Conservation (phyloP, 176 grass and related monocot genomes). For the Leersia perrieri region DNA sequence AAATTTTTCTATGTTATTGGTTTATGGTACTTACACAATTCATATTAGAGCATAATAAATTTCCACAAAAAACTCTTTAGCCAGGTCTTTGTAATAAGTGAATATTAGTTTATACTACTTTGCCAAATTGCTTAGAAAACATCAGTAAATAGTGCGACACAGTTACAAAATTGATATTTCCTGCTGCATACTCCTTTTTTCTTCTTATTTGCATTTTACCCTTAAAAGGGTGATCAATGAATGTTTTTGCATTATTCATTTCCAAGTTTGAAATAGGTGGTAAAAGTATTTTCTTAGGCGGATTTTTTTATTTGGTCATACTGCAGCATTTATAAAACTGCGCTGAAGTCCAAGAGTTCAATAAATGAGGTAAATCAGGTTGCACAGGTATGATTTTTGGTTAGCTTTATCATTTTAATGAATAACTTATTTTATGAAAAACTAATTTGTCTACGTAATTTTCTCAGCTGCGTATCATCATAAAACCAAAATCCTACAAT, state of each 20-base stretch:
- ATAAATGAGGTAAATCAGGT: constrained; percentile 87
- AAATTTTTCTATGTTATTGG: not conserved
- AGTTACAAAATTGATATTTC: not conserved
- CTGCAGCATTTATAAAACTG: constrained; percentile 83
- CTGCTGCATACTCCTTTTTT: constrained; percentile 2
- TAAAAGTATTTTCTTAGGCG: constrained; percentile 8
- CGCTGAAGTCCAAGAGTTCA: constrained; percentile 66
- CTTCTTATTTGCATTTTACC: constrained; percentile 25
- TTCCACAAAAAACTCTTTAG: not conserved
- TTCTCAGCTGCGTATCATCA: constrained; percentile 75
- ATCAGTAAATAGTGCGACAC: not conserved
- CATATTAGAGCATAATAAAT: not conserved
- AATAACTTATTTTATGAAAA: constrained; percentile 22
- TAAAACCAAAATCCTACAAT: constrained; percentile 84
- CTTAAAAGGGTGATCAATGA: not conserved
- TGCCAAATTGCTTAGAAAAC: not conserved
- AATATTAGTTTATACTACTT: not conserved
- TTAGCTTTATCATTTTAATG: constrained; percentile 10
- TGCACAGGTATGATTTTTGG: constrained; percentile 66
- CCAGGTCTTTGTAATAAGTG: not conserved
- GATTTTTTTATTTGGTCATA: constrained; percentile 38
- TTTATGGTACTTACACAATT: constrained; percentile 17
- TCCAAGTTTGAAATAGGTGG: constrained; percentile 15
- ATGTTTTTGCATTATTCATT: not conserved
- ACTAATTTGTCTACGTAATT: constrained; percentile 16